Base-by-base conservation (phyloP, 768 basidiomycete genomes). In the Leucogyrophana mollusca region DNA sequence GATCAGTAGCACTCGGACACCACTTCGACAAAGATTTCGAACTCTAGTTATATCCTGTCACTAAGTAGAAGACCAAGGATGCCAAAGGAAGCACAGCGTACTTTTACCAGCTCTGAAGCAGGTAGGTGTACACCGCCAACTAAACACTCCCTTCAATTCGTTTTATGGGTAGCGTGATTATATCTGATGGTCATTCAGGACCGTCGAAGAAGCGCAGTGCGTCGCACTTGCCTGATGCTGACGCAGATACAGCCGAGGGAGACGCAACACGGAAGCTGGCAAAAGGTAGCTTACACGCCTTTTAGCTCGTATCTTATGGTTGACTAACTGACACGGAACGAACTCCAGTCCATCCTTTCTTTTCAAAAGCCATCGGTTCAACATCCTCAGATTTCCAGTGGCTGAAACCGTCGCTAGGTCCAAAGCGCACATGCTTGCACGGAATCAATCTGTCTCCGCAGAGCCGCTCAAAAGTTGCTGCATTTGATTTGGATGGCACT, bases 401-500 rank as follows among this genome's bases (percentile, higher is more conserved):
- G 64, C 53, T 65, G 50, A 67, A 67, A 37, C 58, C 69, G 13
- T 50, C 66, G 14, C 56, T 69, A 34, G 70, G 70, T 0, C 56
- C 60, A n/a, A 61, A 65, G 36, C 58, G 62, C 17, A 63, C 67
- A 4, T 71, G 70, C 55, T 47, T 70, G 11, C 58, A 70, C 34
- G 68, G 62, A n/a, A 43, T 58, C 20, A 56, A 67, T 43, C 58
- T 70, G 34, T 47, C 47, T 34, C 64, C 68, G 0, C 43, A 64
- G 10, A 66, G 70, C 7, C 67, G 65, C 1, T 27, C 71, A n/a
- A 86, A 83, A 53, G 78, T 92, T 24, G 87, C 89, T 9, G 77
- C 83, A 10, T 88, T 94, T 51, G 94, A 96, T 62, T 69, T 96
- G 18, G 94, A 96, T 59, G 91, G 89, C 3, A 94, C 91, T 0